Evolutionary conservation across 2,329 filamentous ascomycete genomes (phyloP).

Genomic region (Ampelomyces quisqualis): DNA sequence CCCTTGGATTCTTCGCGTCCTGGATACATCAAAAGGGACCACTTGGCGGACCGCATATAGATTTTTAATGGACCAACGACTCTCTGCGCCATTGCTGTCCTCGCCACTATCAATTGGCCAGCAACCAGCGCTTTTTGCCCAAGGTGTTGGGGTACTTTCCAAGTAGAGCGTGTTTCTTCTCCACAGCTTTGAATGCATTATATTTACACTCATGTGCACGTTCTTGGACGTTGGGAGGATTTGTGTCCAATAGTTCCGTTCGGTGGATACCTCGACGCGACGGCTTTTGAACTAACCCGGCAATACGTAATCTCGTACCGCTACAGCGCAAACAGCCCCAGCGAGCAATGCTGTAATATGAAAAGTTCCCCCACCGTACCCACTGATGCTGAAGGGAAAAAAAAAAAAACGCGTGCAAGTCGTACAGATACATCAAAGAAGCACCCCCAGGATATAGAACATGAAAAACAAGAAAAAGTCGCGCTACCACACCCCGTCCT

Average conservation of each 20-base stretch:
- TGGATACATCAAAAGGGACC: background rate
- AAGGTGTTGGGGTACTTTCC: background rate
- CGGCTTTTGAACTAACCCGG: no score
- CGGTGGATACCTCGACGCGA: no score
- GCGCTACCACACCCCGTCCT: background rate
- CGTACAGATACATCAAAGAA: background rate
- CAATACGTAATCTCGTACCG: no score
- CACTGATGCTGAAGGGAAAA: background rate
- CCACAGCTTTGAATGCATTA: background rate
- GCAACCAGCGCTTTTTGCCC: background rate
- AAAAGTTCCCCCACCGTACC: background rate
- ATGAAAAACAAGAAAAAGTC: background rate
- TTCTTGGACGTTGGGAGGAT: background rate
- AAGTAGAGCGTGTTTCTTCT: background rate
- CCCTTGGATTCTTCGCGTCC: background rate
- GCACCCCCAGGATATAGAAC: background rate
- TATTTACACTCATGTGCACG: background rate
- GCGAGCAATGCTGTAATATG: no score
- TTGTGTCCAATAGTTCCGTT: no score
- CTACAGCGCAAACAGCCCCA: no score
- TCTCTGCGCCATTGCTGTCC: background rate
- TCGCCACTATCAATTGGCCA: background rate
- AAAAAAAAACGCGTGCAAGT: background rate
- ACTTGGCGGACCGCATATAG: slow-evolving; percentile 1
- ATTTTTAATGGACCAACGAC: slow-evolving; percentile 3